Evolutionary conservation across 306 rosid genomes (phyloP), one percentile per base, ranked within the genome.

Genomic region (Cucurbita pepo): DNA sequence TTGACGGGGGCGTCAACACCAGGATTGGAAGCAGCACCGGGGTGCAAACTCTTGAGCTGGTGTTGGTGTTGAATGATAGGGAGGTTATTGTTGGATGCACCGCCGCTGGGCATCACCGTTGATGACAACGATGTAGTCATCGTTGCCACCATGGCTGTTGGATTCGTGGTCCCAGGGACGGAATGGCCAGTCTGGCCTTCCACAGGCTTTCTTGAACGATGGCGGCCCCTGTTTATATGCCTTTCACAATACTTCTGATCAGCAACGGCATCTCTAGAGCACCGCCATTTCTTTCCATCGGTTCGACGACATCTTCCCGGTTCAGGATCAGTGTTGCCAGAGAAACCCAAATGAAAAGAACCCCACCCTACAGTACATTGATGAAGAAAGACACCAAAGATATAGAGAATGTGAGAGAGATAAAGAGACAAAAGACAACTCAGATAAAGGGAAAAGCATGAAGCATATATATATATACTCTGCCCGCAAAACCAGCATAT

Each of bases 161-260:
- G 67, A 76, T 76, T 77, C 19, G 75, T 61, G 69, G 75, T 63
- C 77, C 81, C 82, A 55, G 86, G 38, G 77, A 75, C 84, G 15
- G 82, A 83, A 16, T 80, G 84, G 86, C 86, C 88, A 73, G 86
- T 76, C 72, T 82, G 84, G 83, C 85, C 83, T 85, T 85, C 89
- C 89, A 85, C 89, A 85, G 83, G 89, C 89, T 82, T 85, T 82
- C 89, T 85, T 85, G 89, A 86, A 86, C 87, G 87, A 79, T 83
- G 87, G 79, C 87, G 87, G 80, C 89, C 89, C 76, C 87, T 75
- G 79, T 86, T 83, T n/a, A 86, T 81, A 60, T 83, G 89, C 74
- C 87, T 78, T 67, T 86, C 87, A 65, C 89, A 86, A 77, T 86
- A 86, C 77, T 85, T 85, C 80, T 85, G 87, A 52, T 85, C 89